Evolutionary conservation across 352 stramenopile species (phyloP).

Genomic region (Plasmopara viticola): DNA sequence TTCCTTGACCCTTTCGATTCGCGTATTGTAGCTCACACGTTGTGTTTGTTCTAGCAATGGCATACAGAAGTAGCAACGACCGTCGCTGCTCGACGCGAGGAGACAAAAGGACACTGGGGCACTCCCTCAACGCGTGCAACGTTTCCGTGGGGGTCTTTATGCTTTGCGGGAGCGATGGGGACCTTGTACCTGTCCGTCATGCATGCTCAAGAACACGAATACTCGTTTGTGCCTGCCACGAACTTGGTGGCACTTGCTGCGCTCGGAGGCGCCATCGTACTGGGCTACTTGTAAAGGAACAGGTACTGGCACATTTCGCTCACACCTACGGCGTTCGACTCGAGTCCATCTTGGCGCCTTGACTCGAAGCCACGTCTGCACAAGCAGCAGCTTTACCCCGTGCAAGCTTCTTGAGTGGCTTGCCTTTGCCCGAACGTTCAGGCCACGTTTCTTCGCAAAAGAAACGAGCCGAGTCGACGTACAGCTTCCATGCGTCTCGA

Average conservation of each 20-base stretch:
- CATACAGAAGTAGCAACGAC: slow-evolving; percentile 25
- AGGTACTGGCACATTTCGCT: not conserved
- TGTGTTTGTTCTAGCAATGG: slow-evolving; percentile 32
- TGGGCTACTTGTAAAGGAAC: slow-evolving; percentile 29
- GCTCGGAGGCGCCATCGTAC: slow-evolving; percentile 28
- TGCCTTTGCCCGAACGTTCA: slow-evolving; percentile 45
- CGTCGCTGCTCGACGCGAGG: slow-evolving; percentile 19
- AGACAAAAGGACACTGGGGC: slow-evolving; percentile 25
- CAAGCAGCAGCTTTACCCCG: slow-evolving; percentile 18
- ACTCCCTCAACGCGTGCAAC: slow-evolving; percentile 10
- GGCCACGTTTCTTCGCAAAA: slow-evolving; percentile 69
- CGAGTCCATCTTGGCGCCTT: not conserved
- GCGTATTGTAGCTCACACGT: not conserved
- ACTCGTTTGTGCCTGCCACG: slow-evolving; percentile 40
- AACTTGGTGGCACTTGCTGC: slow-evolving; percentile 43
- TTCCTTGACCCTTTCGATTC: not conserved
- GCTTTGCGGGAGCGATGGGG: slow-evolving; percentile 44
- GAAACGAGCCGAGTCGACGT: slow-evolving; percentile 28
- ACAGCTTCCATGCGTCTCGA: slow-evolving; percentile 31
- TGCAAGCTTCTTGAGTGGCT: slow-evolving; percentile 25
- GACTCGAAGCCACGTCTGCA: not conserved
- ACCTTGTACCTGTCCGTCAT: slow-evolving; percentile 53
- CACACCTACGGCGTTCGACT: not conserved
- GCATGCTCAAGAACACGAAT: slow-evolving; percentile 38
- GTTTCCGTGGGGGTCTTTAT: slow-evolving; percentile 54